Base-by-base conservation (phyloP, 306 rosid genomes). In the Sechiopsis laciniata region DNA sequence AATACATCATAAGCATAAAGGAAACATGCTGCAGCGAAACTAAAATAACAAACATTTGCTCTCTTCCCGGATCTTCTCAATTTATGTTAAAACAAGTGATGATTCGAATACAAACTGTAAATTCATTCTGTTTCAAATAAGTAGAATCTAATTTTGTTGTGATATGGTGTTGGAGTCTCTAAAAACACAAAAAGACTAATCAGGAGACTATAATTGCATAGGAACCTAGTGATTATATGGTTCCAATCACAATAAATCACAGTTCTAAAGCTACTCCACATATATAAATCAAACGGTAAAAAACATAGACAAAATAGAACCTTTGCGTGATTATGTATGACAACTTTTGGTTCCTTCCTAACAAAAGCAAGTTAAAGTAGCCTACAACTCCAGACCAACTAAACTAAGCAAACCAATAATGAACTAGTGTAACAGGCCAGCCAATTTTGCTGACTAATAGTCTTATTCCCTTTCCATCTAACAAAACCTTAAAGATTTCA, bases 291-390 rank as follows among this genome's bases (percentile, higher is more conserved):
- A 62, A 32, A 62, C 12, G 48, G 10, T 32, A 12, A 21, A 29
- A 17, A 62, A 21, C 8, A 63, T 4, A 63, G 16, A 63, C 45
- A 61, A 26, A 14, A 19, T 61, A 29, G 20, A 29, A 29, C 42
- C 10, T 14, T 62, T 15, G 48, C 42, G 7, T n/a, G 24, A 63
- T 35, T 37, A 63, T 37, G 70, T 63, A 40, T 32, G 35, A 11
- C 10, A 66, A 65, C 71, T 65, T 59, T 12, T 22, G 16, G 65
- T 59, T 59, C 13, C 40, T 22, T 64, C 16, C 16, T 7, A 4
- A 10, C 53, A 67, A 67, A 66, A 42, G 40, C 40, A 67, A 67
- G 45, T 50, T 69, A 26, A 48, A 50, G 73, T 50, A 37, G 37
- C 7, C 37, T 20, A 50, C 37, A 21, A 67, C 72, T 67, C 35